Base-by-base conservation (phyloP, 495 filamentous ascomycete genomes). In the Penicillium goetzii region DNA sequence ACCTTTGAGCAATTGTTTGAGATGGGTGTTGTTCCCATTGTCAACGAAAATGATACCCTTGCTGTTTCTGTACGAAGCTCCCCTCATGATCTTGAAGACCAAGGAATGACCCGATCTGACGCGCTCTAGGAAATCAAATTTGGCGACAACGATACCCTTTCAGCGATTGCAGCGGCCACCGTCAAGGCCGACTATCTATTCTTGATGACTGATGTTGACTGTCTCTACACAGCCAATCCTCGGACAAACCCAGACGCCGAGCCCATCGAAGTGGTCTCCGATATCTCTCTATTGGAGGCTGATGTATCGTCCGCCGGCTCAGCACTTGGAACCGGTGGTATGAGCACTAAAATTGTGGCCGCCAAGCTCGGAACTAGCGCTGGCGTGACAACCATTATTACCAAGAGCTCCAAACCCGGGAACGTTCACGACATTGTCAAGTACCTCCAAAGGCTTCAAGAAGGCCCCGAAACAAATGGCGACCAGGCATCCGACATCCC, bases 191-290 rank as follows among this genome's bases (percentile, higher is more conserved):
- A 99, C 73, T 94, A 97, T 67, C 85, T 99, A 15, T 99, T 99
- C 76, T 82, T 99, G 47, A 99, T 99, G 95, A 99, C 95, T 11
- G 95, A 99, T 71, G 95, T 99, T 45, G 95, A 99, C 72, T 97
- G 93, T 70, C 82, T 99, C 17, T 99, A 98, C 74, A 92, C 96
- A 70, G 92, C 94, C 67, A 99, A 99, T 65, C 95, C 95, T 0
- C 84, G 95, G 19, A 90, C 84, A 10, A 78, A 96, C 65, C 87
- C 91, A 1, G 89, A 97, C 64, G 95, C 95, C 19, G 81, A 90
- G 69, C 86, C 95, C 1, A 97, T 99, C 65, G 91, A 96, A 66
- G 90, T 97, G 1, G 92, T 99, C 8, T 90, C 95, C 52, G 93
- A 98, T 69, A 96, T 98, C 47, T 80, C 84, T 0, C 83, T 86